phyloP scores from a whole-genome alignment of 2,329 filamentous ascomycete species.

The Beauveria varroae region DNA sequence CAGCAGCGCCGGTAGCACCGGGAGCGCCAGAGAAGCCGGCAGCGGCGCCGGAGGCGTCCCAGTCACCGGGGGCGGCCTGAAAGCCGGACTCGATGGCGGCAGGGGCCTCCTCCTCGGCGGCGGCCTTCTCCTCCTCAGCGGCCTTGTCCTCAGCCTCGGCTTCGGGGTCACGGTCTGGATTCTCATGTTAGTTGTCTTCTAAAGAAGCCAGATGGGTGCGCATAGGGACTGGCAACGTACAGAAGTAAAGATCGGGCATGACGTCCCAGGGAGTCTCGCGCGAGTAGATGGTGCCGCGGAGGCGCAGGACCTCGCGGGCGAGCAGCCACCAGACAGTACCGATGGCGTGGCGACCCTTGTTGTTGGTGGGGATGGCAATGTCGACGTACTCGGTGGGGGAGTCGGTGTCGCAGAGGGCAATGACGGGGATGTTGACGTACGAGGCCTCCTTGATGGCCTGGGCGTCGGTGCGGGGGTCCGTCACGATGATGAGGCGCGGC shows the following conservation, averaged over 20 bases:
- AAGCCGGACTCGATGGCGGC: conserved; percentile 74
- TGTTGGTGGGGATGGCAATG: conserved; percentile 99
- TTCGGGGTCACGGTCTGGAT: conserved; percentile 87
- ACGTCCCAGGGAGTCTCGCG: conserved; percentile 98
- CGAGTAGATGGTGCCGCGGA: conserved; percentile 91
- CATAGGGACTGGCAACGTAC: conserved; percentile 35
- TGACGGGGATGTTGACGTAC: conserved; percentile 99
- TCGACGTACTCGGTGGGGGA: conserved; percentile 99
- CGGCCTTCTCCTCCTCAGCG: conserved; percentile 72
- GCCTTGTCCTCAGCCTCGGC: conserved; percentile 98
- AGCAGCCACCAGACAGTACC: conserved; percentile 99
- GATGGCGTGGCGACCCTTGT: conserved; percentile 99
- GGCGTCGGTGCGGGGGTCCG: conserved; percentile 97
- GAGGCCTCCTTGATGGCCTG: conserved; percentile 99
- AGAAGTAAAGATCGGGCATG: conserved; percentile 99
- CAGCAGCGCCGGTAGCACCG: conserved; percentile 33
- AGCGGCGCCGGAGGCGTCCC: conserved; percentile 63
- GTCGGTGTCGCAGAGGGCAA: conserved; percentile 98
- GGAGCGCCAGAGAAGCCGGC: conserved; percentile 58
- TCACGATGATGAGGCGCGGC: conserved; percentile 98
- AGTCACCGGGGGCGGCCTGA: conserved; percentile 62
- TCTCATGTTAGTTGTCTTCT: conserved; percentile 12
- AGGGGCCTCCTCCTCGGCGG: conserved; percentile 76
- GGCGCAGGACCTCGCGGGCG: conserved; percentile 97
- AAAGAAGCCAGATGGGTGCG: too few relatives aligned